Evolutionary conservation across 768 basidiomycete genomes (phyloP), one percentile per base, ranked within the genome.

Genomic region (Tricholoma bakamatsutake): DNA sequence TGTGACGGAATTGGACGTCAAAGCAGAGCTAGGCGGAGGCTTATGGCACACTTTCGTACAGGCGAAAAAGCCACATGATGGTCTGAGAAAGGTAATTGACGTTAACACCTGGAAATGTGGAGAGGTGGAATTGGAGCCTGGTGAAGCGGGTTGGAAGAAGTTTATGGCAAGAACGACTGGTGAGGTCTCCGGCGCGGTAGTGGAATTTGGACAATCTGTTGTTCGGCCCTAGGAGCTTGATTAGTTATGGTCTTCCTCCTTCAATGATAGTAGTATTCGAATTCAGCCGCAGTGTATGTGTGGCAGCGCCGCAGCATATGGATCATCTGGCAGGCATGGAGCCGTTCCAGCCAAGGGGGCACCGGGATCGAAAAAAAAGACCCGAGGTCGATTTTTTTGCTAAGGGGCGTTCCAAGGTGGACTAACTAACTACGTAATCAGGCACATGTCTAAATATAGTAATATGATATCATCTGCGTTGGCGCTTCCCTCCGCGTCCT

Each of bases 61-160:
- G 30, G 57, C 64, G 18, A 65, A 62, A 59, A 66, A 61, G 45
- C 59, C 60, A 31, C 21, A 39, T 17, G 57, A 64, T 48, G 54
- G 40, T 15, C 21, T 61, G 33, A 57, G 50, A 30, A 61, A 58
- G 21, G 43, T 57, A 12, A 59, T 66, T 31, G 61, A 66, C 39
- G 59, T 61, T 4, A 57, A 62, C 27, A 43, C n/a, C 4, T 66
- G 64, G 62, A 64, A 64, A 55, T 59, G 58, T 46, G 64, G 62
- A 12, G 59, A 66, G 39, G 52, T 62, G 15, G 34, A 35, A 13
- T 61, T 59, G 61, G 62, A 59, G 48, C 42, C 59, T 43, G 53
- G 60, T 39, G 62, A 62, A 50, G 51, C 34, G 12, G 64, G 57
- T 6, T 65, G 64, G 64, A 65, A 59, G 58, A 55, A 53, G 34